Base-by-base conservation (phyloP, 352 stramenopile species). In the Phytophthora kernoviae region DNA sequence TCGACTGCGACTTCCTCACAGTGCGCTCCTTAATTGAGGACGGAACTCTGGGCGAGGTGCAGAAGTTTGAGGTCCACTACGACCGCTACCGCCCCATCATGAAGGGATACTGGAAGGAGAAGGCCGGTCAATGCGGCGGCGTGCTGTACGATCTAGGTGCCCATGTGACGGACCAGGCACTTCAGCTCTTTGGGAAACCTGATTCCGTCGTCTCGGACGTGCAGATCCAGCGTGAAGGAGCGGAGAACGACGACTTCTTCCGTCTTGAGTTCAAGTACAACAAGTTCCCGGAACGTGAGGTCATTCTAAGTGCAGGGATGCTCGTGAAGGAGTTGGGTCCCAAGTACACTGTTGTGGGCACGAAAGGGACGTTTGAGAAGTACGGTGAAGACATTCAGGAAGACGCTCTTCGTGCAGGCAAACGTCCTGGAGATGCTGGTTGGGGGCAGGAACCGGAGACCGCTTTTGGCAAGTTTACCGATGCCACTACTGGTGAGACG, bases 81-180 rank as follows among this genome's bases (percentile, higher is more conserved):
- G 81, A 92, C 45, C 77, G 83, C 45, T 92, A 82, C 58, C 79
- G 83, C 0, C 83, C 83, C 22, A 65, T 33, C 36, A 78, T 90
- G 55, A 92, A 92, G 62, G 77, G 79, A 37, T 90, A 90, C 70
- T 92, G 83, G 83, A 90, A 92, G 65, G 83, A 92, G 48, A 75
- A 82, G 49, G 67, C 79, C 8, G 70, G 67, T 0, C 67, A 77
- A 12, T 82, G 81, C 22, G 81, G 79, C 6, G 83, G 83, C 21
- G 73, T 87, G 46, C 69, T 92, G 11, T 91, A 91, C 62, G 83
- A 92, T 56, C 63, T 92, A 14, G 83, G 83, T 0, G 76, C 81
- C 0, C 83, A 92, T 50, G 59, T 90, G 10, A 76, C 87, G 15
- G 81, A 92, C 43, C 81, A 92, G 36, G 75, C 79, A 24, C 69